Conservation (phyloP, 139 green algal genomes). For the Protoeuglena noctilucae region DNA sequence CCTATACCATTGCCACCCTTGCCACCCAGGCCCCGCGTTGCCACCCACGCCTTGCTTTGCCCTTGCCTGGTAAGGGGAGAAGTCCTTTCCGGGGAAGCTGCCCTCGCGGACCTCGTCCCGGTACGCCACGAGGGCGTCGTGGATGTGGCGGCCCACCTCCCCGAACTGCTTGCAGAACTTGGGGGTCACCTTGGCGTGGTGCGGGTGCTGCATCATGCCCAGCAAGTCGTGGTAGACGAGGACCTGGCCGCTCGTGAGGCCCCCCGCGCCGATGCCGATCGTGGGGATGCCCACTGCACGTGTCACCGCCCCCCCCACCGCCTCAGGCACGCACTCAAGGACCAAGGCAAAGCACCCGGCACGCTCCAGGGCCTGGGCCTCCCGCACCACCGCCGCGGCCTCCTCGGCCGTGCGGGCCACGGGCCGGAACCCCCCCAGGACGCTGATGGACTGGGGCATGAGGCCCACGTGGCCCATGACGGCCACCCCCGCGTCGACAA, state of each 20-base stretch:
- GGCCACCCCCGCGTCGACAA: slow-evolving; percentile 80
- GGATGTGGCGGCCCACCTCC: not conserved
- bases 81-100: not conserved
- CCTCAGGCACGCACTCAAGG: slow-evolving; percentile 83
- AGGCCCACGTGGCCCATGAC: slow-evolving; percentile 98
- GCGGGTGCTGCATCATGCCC: slow-evolving; percentile 94
- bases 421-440: slow-evolving; percentile 81
- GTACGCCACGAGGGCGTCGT: slow-evolving; percentile 1
- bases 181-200: slow-evolving; percentile 91
- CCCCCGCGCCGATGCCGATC: slow-evolving; percentile 92
- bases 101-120: slow-evolving; percentile 1
- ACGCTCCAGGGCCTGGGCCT: slow-evolving; percentile 51
- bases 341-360: slow-evolving; percentile 90
- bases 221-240: slow-evolving; percentile 98
- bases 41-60: too few relatives aligned
- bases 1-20: too few relatives aligned
- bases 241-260: slow-evolving; percentile 72
- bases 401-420: slow-evolving; percentile 59
- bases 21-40: too few relatives aligned
- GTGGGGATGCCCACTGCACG: slow-evolving; percentile 69
- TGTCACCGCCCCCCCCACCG: slow-evolving; percentile 78
- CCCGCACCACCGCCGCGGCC: slow-evolving; percentile 47
- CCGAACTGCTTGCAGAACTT: slow-evolving; percentile 92
- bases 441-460: slow-evolving; percentile 71
- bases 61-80: slow-evolving; percentile 7